A percentile compares a stretch with the other conserved stretches of the same genome.
Conservation (phyloP, 2,329 filamentous ascomycete genomes). For the Aspergillus costaricaensis region DNA sequence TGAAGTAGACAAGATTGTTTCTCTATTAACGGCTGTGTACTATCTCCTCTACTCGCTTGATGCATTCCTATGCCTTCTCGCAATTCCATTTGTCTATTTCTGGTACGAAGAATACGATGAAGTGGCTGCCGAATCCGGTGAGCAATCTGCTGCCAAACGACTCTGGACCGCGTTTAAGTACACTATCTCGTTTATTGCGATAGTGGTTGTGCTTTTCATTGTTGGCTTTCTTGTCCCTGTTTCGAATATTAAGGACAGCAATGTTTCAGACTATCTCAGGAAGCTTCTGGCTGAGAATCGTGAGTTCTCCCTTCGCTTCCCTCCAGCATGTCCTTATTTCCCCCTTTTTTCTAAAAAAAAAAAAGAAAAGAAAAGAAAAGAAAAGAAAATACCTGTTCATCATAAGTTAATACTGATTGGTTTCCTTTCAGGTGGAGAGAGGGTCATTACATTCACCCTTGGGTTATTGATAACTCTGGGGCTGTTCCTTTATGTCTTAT, state of each 20-base stretch:
- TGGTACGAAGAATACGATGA: slow-evolving; percentile 98
- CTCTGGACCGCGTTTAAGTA: slow-evolving; percentile 89
- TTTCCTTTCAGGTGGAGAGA: slow-evolving; percentile 68
- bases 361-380: too few species aligned
- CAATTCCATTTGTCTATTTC: slow-evolving; percentile 96
- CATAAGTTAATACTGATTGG: not conserved
- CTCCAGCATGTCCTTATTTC: not conserved
- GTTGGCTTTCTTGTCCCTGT: slow-evolving; percentile 93
- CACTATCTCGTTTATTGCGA: slow-evolving; percentile 77
- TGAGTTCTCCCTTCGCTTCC: slow-evolving; percentile 41
- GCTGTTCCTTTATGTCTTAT: slow-evolving; percentile 80
- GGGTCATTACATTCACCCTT: slow-evolving; percentile 84
- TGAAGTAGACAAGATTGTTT: slow-evolving; percentile 73
- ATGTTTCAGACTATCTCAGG: slow-evolving; percentile 90
- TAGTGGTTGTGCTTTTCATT: slow-evolving; percentile 77
- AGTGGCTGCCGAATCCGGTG: slow-evolving; percentile 77
- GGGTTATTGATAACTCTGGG: slow-evolving; percentile 87
- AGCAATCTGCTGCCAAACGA: slow-evolving; percentile 68
- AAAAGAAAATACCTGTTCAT: not conserved
- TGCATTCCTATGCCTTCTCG: slow-evolving; percentile 80
- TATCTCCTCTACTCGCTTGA: slow-evolving; percentile 92
- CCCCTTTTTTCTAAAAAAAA: too few species aligned
- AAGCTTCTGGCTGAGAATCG: slow-evolving; percentile 78
- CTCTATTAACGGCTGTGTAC: slow-evolving; percentile 84
- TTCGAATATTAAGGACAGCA: slow-evolving; percentile 65